phyloP scores from a whole-genome alignment of 73 alveolate genomes.

The Breviolum minutum region DNA sequence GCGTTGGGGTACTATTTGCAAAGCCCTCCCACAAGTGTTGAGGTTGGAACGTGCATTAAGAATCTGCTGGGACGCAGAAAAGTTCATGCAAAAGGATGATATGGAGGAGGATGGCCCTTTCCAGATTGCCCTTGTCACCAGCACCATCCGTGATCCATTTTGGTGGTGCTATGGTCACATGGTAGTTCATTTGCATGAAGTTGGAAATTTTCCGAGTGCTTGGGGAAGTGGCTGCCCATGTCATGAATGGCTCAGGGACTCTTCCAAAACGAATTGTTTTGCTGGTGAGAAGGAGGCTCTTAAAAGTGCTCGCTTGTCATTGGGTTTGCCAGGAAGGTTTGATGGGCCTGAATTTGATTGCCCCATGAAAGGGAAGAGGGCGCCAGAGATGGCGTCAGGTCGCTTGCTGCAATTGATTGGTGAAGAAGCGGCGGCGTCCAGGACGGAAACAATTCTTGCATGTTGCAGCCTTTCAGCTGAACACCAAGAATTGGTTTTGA shows the following conservation, averaged over 20 bases:
- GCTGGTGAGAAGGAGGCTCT: not conserved
- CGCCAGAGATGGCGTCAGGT: conserved; percentile 34
- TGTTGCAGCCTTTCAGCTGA: not conserved
- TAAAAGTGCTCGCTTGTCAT: not conserved
- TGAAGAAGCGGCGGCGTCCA: not conserved
- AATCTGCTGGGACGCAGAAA: conserved; percentile 5
- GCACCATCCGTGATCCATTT: not conserved
- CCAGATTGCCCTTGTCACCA: not conserved
- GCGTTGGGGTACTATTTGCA: conserved; percentile 50
- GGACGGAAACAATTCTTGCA: not conserved
- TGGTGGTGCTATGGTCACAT: not conserved
- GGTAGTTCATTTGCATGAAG: not conserved
- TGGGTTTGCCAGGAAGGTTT: not conserved
- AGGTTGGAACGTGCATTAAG: not conserved
- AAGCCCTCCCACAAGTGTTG: not conserved
- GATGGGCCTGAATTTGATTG: not conserved
- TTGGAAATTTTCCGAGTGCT: not conserved
- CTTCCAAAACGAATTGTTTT: not conserved
- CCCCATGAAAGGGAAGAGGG: conserved; percentile 24
- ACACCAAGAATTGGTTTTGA: not conserved
- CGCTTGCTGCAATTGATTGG: not conserved
- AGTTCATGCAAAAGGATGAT: not conserved
- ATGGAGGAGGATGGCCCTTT: not conserved
- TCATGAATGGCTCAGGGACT: conserved; percentile 11
- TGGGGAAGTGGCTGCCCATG: conserved; percentile 50